Percentiles rank a stretch among this genome's conserved stretches.
These are phyloP conservation scores for Lodderomyces beijingensis DNA, from an alignment of 1,139 yeast species.

Conservation along the genomic window DNA sequence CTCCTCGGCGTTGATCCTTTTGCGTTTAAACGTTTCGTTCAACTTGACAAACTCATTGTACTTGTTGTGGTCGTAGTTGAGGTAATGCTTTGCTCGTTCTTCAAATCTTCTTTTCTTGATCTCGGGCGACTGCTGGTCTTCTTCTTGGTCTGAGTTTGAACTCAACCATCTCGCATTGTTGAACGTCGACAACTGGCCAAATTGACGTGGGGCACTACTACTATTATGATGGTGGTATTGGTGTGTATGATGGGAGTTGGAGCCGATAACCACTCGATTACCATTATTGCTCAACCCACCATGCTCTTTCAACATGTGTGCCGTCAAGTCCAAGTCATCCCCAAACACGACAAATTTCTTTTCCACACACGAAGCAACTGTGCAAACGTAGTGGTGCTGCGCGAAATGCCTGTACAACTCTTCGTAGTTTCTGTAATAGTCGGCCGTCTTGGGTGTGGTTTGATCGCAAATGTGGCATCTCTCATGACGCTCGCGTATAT, in stretches of 20 bases:
- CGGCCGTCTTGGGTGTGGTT: slow-evolving; percentile 59
- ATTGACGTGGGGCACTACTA: slow-evolving; percentile 16
- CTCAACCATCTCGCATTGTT: slow-evolving; percentile 10
- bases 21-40: slow-evolving; percentile 47
- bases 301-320: slow-evolving; percentile 85
- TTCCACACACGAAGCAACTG: slow-evolving; percentile 79
- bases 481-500: slow-evolving; percentile 82
- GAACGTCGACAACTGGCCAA: slow-evolving; percentile 67
- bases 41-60: slow-evolving; percentile 47
- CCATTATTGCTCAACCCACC: slow-evolving; percentile 54
- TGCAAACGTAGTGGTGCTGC: slow-evolving; percentile 71
- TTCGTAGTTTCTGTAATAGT: slow-evolving; percentile 75
- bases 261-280: slow-evolving; percentile 39
- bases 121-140: slow-evolving; percentile 34
- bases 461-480: slow-evolving; percentile 88
- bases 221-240: background rate
- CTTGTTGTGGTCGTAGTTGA: slow-evolving; percentile 48
- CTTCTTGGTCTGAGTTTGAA: slow-evolving; percentile 17
- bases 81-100: slow-evolving; percentile 79
- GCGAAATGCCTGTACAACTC: slow-evolving; percentile 71
- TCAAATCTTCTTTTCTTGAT: slow-evolving; percentile 64
- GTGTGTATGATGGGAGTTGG: slow-evolving; percentile 36
- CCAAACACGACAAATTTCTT: slow-evolving; percentile 87
- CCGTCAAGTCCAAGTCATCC: slow-evolving; percentile 80
- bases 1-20: slow-evolving; percentile 45